Evolutionary conservation across 306 rosid species (phyloP).

Genomic region (Casuarina equisetifolia): DNA sequence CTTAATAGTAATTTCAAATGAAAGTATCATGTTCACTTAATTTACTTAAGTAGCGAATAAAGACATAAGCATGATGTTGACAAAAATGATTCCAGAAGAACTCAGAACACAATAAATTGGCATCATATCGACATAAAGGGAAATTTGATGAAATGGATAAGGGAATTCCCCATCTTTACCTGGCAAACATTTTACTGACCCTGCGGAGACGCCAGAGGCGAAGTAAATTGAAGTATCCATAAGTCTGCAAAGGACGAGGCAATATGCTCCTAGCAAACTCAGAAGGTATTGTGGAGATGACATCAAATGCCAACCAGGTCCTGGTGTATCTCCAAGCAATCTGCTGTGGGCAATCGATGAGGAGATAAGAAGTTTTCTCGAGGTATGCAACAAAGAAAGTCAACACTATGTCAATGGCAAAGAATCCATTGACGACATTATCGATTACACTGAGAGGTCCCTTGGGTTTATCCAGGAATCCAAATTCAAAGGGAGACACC

Average conservation of each 20-base stretch:
- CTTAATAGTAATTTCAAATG: not conserved
- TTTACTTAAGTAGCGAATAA: not conserved
- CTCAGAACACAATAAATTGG: not conserved
- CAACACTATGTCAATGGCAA: slow-evolving; percentile 56
- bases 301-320: slow-evolving; percentile 64
- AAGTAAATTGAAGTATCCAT: slow-evolving; percentile 69
- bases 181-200: slow-evolving; percentile 70
- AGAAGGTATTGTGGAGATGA: slow-evolving; percentile 59
- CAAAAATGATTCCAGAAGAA: not conserved
- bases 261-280: slow-evolving; percentile 40
- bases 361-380: slow-evolving; percentile 53
- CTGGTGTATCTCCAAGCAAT: slow-evolving; percentile 62
- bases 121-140: not conserved
- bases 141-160: not conserved
- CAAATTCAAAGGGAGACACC: slow-evolving; percentile 79
- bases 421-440: slow-evolving; percentile 60
- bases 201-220: slow-evolving; percentile 87
- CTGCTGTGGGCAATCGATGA: slow-evolving; percentile 38
- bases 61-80: not conserved
- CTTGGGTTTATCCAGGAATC: slow-evolving; percentile 44
- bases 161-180: slow-evolving; percentile 35
- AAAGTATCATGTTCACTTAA: not conserved
- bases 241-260: slow-evolving; percentile 38
- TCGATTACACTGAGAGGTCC: slow-evolving; percentile 38
- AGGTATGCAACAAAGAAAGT: slow-evolving; percentile 81